These are phyloP conservation scores for Salinomyces thailandicus DNA, from an alignment of 2,329 filamentous ascomycete genomes.

Conservation along the genomic window DNA sequence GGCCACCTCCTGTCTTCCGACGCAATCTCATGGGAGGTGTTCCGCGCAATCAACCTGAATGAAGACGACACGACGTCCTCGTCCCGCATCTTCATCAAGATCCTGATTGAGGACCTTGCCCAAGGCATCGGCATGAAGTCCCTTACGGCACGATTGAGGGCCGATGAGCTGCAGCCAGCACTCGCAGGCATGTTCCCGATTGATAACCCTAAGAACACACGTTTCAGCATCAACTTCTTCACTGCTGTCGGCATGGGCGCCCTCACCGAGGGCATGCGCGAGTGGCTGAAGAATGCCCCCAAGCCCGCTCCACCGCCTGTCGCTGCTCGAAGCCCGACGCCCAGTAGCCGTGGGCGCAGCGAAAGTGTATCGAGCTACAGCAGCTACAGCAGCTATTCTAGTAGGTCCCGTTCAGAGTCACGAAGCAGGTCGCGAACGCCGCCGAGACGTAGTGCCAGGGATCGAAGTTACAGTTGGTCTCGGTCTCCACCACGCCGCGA, in stretches of 20 bases:
- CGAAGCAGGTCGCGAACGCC: slow-evolving; percentile 13
- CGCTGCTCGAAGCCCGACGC: slow-evolving; percentile 33
- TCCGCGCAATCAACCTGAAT: slow-evolving; percentile 78
- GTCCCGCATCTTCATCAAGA: slow-evolving; percentile 97
- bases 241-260: slow-evolving; percentile 94
- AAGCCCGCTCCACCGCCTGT: slow-evolving; percentile 64
- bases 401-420: slow-evolving; percentile 22
- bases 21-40: slow-evolving; percentile 82
- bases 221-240: slow-evolving; percentile 99
- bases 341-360: slow-evolving; percentile 51
- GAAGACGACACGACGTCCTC: slow-evolving; percentile 96
- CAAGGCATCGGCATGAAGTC: slow-evolving; percentile 79
- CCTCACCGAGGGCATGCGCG: slow-evolving; percentile 90
- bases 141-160: slow-evolving; percentile 63
- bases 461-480: slow-evolving; percentile 12
- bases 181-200: slow-evolving; percentile 81
- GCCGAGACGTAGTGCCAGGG: slow-evolving; percentile 10
- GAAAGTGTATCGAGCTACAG: slow-evolving; percentile 64
- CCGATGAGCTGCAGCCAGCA: slow-evolving; percentile 66
- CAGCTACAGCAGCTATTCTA: slow-evolving; percentile 63
- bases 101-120: slow-evolving; percentile 82
- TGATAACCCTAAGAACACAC: slow-evolving; percentile 79
- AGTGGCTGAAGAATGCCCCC: slow-evolving; percentile 78
- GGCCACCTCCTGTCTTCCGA: slow-evolving; percentile 82
- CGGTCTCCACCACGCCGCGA: slow-evolving; percentile 6